Conservation (phyloP, 2,329 filamentous ascomycete genomes). For the Talaromyces atroroseus region DNA sequence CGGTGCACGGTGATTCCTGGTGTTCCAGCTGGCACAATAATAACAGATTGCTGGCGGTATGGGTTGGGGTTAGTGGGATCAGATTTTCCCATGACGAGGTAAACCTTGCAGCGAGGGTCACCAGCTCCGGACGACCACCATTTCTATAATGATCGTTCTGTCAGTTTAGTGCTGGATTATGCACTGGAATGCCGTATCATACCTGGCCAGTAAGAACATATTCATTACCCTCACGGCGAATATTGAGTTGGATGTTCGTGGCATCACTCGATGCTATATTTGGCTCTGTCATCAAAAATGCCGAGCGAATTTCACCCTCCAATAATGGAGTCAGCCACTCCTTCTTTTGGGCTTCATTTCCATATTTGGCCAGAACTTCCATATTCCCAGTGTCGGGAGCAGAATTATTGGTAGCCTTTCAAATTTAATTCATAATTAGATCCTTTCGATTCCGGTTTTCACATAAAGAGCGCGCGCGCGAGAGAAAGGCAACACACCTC, state of each 20-base stretch:
- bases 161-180: slow-evolving; percentile 1
- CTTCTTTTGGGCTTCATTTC: slow-evolving; percentile 76
- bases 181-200: slow-evolving; percentile 21
- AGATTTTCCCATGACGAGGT: slow-evolving; percentile 94
- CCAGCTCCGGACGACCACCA: slow-evolving; percentile 98
- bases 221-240: slow-evolving; percentile 75
- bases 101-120: slow-evolving; percentile 85
- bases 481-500: slow-evolving; percentile 46
- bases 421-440: not conserved
- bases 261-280: slow-evolving; percentile 85
- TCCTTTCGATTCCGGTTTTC: not conserved
- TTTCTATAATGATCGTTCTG: slow-evolving; percentile 55
- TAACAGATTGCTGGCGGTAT: slow-evolving; percentile 89
- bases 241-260: slow-evolving; percentile 82
- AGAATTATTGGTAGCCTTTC: slow-evolving; percentile 73
- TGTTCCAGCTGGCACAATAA: slow-evolving; percentile 74
- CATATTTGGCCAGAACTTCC: slow-evolving; percentile 91
- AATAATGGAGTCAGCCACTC: slow-evolving; percentile 77
- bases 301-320: slow-evolving; percentile 78
- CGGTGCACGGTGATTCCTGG: slow-evolving; percentile 88
- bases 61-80: slow-evolving; percentile 68
- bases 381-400: slow-evolving; percentile 93
- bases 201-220: slow-evolving; percentile 87
- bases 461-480: not conserved
- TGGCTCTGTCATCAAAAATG: slow-evolving; percentile 92